Base-by-base conservation (phyloP, 78 protist genomes). In the Emiliania huxleyi region DNA sequence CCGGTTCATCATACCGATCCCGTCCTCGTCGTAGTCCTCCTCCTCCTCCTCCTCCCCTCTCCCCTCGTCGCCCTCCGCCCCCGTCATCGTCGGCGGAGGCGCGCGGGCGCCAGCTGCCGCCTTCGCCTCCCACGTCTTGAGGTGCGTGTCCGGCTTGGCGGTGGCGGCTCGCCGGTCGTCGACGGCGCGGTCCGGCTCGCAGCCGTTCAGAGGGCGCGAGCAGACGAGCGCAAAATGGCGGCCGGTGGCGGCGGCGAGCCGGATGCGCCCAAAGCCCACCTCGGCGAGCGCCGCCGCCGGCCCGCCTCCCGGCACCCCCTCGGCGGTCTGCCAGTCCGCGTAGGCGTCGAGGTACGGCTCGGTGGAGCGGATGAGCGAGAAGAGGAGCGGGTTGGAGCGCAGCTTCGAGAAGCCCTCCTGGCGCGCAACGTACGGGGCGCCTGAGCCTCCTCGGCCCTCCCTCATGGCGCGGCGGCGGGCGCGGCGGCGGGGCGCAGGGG, bases 261-360 rank as follows among this genome's bases (percentile, higher is more conserved):
- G 33, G 21, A 81, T 38, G 56, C 2, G 18, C 25, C 56, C 56
- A 29, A 81, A 81, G 38, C 89, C 89, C 12, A 25, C 19, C 19
- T 25, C 26, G 19, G 11, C 12, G 29, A 81, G 89, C 21, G 25
- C 49, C 18, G 2, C 40, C 33, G 56, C 89, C 33, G 23, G 46
- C 23, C 3, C 44, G 62, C 62, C 62, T 52, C 29, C 8, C 37
- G 19, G 44, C n/a, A n/a, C n/a, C n/a, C n/a, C n/a, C n/a, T n/a
- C n/a, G n/a, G n/a, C n/a, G n/a, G n/a, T n/a, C 40, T 81, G 89
- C 56, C 29, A 81, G 8, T 44, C 56, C 2, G 89, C 89, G 38
- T 81, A 81, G 29, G 6, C 42, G 89, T 81, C 89, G 35, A 81
- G 22, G 55, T 81, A 81, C 15, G 89, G 89, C 89, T 81, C 89